Conservation (phyloP, 352 stramenopile species). For the Phytophthora crassamura region DNA sequence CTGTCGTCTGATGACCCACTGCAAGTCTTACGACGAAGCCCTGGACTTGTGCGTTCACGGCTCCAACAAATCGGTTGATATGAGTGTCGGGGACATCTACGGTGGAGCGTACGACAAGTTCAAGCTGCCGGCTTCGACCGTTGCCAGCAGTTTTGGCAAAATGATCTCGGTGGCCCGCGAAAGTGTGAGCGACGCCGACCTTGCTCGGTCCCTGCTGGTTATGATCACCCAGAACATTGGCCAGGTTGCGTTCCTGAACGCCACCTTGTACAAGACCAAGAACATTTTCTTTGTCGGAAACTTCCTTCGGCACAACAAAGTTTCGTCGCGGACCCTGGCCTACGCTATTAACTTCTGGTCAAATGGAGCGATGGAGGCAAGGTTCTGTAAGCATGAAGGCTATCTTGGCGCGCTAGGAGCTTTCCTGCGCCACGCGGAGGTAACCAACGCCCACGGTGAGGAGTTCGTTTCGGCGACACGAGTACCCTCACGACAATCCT, state of each 20-base stretch:
- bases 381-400: conserved; percentile 97
- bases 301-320: conserved; percentile 98
- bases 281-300: conserved; percentile 98
- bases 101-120: conserved; percentile 96
- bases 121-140: conserved; percentile 88
- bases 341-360: conserved; percentile 99
- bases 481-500: conserved; percentile 5
- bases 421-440: conserved; percentile 92
- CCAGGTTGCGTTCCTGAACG: conserved; percentile 98
- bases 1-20: conserved; percentile 94
- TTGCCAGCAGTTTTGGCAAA: conserved; percentile 98
- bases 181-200: conserved; percentile 93
- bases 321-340: conserved; percentile 91
- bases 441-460: conserved; percentile 72
- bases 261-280: conserved; percentile 96
- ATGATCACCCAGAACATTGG: conserved; percentile 99
- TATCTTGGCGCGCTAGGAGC: conserved; percentile 98
- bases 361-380: conserved; percentile 91
- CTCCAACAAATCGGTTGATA: conserved; percentile 92
- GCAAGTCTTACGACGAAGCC: conserved; percentile 84
- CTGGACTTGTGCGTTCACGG: conserved; percentile 83
- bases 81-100: conserved; percentile 99
- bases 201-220: conserved; percentile 96
- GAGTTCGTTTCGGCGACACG: conserved; percentile 61
- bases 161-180: conserved; percentile 79